These are phyloP conservation scores for Cryptosporidium canis DNA, from an alignment of 169 alveolate species.

Conservation along the genomic window DNA sequence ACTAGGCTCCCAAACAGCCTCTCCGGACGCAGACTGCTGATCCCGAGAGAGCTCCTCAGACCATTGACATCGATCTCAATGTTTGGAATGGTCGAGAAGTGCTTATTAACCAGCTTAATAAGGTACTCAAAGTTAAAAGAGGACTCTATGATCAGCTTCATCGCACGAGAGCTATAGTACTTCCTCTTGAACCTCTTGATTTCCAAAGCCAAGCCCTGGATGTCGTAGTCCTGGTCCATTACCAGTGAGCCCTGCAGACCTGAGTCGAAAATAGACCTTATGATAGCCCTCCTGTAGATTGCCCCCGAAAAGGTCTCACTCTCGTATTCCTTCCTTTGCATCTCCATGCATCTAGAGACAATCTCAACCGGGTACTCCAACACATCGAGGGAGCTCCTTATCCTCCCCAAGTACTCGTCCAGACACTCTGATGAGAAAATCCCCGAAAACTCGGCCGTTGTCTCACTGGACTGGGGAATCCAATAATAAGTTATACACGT, in stretches of 20 bases:
- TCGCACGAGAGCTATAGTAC: not conserved
- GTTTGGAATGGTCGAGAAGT: slow-evolving; percentile 5
- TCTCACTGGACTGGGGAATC: slow-evolving; percentile 29
- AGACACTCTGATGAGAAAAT: slow-evolving; percentile 6
- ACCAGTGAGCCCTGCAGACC: not conserved
- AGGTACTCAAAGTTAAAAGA: not conserved
- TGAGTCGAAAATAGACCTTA: not conserved
- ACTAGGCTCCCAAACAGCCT: not conserved
- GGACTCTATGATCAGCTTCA: slow-evolving; percentile 18
- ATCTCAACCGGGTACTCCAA: not conserved
- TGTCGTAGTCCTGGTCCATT: not conserved
- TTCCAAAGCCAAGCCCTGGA: not conserved
- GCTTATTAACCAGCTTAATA: not conserved
- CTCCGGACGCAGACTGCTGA: not conserved
- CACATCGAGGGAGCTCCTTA: not conserved
- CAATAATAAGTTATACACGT: slow-evolving; percentile 17
- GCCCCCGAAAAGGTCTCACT: not conserved
- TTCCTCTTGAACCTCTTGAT: slow-evolving; percentile 2
- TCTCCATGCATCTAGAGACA: not conserved
- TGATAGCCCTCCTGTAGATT: not conserved
- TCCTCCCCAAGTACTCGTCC: slow-evolving; percentile 1
- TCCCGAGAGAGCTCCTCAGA: not conserved
- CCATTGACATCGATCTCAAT: not conserved
- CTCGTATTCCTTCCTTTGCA: slow-evolving; percentile 1
- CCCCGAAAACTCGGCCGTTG: slow-evolving; percentile 27